Base-by-base conservation (phyloP, 1,284 basidiomycete genomes). In the Flammula alnicola region DNA sequence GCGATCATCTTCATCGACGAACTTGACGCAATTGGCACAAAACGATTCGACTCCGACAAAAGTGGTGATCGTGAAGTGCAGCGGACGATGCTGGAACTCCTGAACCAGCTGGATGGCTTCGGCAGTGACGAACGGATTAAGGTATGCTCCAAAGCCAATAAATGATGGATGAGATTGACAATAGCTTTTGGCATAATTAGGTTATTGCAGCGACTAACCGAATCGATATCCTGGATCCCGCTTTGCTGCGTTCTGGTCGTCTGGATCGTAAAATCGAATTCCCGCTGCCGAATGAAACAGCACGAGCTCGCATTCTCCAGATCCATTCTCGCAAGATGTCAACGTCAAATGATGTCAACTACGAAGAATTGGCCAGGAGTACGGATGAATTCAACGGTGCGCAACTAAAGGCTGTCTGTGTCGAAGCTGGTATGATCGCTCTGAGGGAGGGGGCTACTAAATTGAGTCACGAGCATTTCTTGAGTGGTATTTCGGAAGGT, bases 1-100 rank as follows among this genome's bases (percentile, higher is more conserved):
- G 97, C 96, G 61, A 98, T 99, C 67, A 98, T 99, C 72, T 99
- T 99, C 77, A 98, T 99, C 61, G 96, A 99, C 64, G 97, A 98
- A 71, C 81, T 97, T 54, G 93, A 97, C 63, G 95, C 96, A 12
- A 95, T 99, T 60, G 96, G 97, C 62, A 98, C 96, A 33, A 96
- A 97, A 41, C 85, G 96, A 38, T 98, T 98, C 64, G 96, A 99
- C 67, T 97, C 98, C 54, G 97, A 97, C 55, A 96, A 96, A 43
- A 98, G 96, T 60, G 97, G 97, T 49, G 96, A 99, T 71, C 95
- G 98, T 69, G 96, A 99, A 69, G 96, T 99, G 14, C 97, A 99
- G 73, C 77, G 96, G 63, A 99, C 96, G n/a, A 99, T 99, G 96
- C 77, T 99, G 69, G 97, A 99, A 71, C 80, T 99, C 47, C 95